These are phyloP conservation scores for Chimonanthus praecox DNA, from an alignment of 164 flowering plant species.

Conservation along the genomic window DNA sequence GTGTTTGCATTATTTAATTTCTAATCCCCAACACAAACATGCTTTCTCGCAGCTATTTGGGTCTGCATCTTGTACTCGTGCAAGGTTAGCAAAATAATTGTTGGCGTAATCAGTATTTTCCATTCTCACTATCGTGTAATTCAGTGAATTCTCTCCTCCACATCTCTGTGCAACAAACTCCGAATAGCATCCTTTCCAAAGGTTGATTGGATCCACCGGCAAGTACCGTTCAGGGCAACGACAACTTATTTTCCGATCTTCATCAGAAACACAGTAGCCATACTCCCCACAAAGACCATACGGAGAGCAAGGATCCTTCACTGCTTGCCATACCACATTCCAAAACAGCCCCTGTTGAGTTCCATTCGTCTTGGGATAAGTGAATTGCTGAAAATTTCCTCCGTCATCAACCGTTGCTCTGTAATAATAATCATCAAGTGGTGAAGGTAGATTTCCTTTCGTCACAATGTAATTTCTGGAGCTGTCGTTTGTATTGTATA, in stretches of 20 bases:
- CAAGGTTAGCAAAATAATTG: constrained; percentile 9
- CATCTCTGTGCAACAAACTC: constrained; percentile 2
- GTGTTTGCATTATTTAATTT: no score
- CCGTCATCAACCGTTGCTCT: constrained; percentile 18
- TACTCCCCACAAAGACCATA: constrained; percentile 20
- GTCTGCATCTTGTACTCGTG: neutral
- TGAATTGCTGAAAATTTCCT: constrained; percentile 24
- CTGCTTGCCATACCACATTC: constrained; percentile 17
- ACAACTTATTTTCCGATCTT: constrained; percentile 15
- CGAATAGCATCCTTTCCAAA: constrained; percentile 18
- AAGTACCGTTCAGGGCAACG: constrained; percentile 18
- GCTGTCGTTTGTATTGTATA: constrained; percentile 6
- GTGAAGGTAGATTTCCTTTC: neutral
- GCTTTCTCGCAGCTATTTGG: constrained; percentile 19
- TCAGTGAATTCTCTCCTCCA: constrained; percentile 10
- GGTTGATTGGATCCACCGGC: constrained; percentile 12
- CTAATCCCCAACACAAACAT: no score
- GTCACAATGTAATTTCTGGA: neutral
- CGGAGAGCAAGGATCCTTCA: constrained; percentile 11
- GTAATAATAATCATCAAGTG: constrained; percentile 23
- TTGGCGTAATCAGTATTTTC: constrained; percentile 16
- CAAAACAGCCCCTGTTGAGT: neutral
- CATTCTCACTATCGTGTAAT: constrained; percentile 9
- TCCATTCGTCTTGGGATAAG: constrained; percentile 14
- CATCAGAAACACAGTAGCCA: constrained; percentile 15